phyloP scores from a whole-genome alignment of 2,329 filamentous ascomycete species.

The Phaeophleospora eucalypticola region DNA sequence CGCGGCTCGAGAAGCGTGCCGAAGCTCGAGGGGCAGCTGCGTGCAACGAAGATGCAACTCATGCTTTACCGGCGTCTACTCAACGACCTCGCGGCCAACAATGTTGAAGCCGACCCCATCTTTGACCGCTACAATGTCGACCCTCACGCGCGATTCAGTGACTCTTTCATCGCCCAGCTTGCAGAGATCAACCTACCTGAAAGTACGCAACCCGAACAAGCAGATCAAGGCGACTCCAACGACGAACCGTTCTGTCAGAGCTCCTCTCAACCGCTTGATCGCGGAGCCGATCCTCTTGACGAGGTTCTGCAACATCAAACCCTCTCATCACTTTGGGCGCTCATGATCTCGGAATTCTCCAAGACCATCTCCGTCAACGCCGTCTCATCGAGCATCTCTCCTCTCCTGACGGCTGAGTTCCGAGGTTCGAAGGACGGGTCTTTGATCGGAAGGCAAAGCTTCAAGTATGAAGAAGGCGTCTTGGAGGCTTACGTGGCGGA shows the following conservation, averaged over 20 bases:
- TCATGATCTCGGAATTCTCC: slow-evolving; percentile 60
- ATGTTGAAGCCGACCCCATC: slow-evolving; percentile 64
- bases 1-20: slow-evolving; percentile 63
- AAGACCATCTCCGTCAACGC: slow-evolving; percentile 39
- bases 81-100: slow-evolving; percentile 66
- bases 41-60: slow-evolving; percentile 78
- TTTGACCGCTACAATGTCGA: slow-evolving; percentile 69
- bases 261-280: slow-evolving; percentile 3
- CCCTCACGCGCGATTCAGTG: slow-evolving; percentile 64
- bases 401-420: slow-evolving; percentile 56
- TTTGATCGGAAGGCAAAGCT: slow-evolving; percentile 55
- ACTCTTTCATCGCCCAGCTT: slow-evolving; percentile 73
- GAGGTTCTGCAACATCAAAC: slow-evolving; percentile 57
- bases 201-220: background rate
- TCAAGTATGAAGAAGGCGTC: slow-evolving; percentile 61
- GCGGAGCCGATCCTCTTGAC: slow-evolving; percentile 41
- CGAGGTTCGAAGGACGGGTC: slow-evolving; percentile 45
- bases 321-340: slow-evolving; percentile 55
- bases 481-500: slow-evolving; percentile 64
- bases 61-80: slow-evolving; percentile 86
- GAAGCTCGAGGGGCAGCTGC: slow-evolving; percentile 58
- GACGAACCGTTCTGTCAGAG: slow-evolving; percentile 36
- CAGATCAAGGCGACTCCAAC: slow-evolving; percentile 20
- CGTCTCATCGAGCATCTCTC: slow-evolving; percentile 42
- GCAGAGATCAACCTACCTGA: slow-evolving; percentile 58